Base-by-base conservation (phyloP, 805 yeast genomes). In the Myxozyma kluyveri region DNA sequence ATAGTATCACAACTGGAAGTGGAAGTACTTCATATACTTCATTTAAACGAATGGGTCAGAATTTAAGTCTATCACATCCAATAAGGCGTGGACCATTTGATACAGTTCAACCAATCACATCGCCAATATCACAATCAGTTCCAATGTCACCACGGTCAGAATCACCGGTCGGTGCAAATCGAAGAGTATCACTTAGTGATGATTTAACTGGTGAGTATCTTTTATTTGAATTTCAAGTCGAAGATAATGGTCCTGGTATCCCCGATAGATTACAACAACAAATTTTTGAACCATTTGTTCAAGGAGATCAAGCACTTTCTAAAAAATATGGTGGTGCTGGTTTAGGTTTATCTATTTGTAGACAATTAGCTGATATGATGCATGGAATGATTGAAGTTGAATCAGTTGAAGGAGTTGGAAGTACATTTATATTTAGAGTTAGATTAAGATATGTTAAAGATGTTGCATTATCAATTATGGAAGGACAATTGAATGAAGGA, bases 301-400 rank as follows among this genome's bases (percentile, higher is more conserved):
- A 91, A 71, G 99, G 98, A 47, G 98, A 91, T 65, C 96, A 89
- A 67, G 88, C 96, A 0, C 74, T 88, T 24, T 86, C 96, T 3
- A 77, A 96, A 64, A 87, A 90, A 51, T 84, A 86, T 65, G 97
- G 98, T 52, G 99, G 99, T 60, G 93, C 97, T 0, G 99, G 98
- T 1, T 74, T 91, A 43, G 99, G 99, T 0, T 76, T 91, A 40
- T 78, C 84, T 0, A 91, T 91, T 63, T 93, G 97, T 69, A 76
- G 88, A 53, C 97, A 91, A 68, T 77, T 93, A 54, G 96, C 96
- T 0, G 79, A 77, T 32, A 80, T 90, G 81, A 91, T 91, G 98
- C 78, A 82, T 51, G 96, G 99, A 50, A 81, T 88, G 0, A 78
- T 93, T 69, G 78, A 81, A 1, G 68, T 93, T 45, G 77, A 84